Percentiles rank a stretch among this genome's conserved stretches.
Evolutionary conservation across 2,329 filamentous ascomycete species (phyloP).

Genomic region (Seiridium unicorne): DNA sequence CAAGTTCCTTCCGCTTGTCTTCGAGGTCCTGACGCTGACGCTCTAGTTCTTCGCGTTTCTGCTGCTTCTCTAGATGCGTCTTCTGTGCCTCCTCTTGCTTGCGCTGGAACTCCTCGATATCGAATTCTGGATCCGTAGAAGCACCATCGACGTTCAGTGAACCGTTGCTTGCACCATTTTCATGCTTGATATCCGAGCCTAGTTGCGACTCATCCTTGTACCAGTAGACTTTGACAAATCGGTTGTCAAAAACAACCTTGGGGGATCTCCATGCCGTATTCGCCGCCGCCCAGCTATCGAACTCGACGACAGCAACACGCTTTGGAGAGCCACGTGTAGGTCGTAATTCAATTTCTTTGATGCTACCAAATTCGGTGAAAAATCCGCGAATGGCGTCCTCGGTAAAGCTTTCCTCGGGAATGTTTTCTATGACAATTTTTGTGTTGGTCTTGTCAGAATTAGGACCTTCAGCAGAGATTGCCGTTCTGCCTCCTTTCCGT

Average conservation of each 20-base stretch:
- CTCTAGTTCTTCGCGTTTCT: constrained; percentile 62
- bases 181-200: constrained; percentile 21
- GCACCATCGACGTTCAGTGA: constrained; percentile 19
- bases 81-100: constrained; percentile 73
- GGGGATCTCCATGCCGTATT: constrained; percentile 72
- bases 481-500: constrained; percentile 43
- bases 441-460: constrained; percentile 62
- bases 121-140: constrained; percentile 52
- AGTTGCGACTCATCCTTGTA: constrained; percentile 51
- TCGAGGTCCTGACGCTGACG: constrained; percentile 63
- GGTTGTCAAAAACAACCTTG: constrained; percentile 79
- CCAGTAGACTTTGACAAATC: constrained; percentile 86
- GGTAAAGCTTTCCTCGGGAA: constrained; percentile 68
- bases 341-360: constrained; percentile 64
- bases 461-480: constrained; percentile 65
- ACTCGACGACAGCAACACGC: constrained; percentile 69
- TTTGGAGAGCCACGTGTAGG: constrained; percentile 44
- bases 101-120: constrained; percentile 66
- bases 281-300: constrained; percentile 62
- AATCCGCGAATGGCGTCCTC: constrained; percentile 66
- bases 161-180: constrained; percentile 28
- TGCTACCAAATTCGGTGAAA: constrained; percentile 70
- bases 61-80: constrained; percentile 62
- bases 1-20: constrained; percentile 58
- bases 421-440: constrained; percentile 73